A percentile compares a stretch with the other conserved stretches of the same genome.
phyloP scores from a whole-genome alignment of 176 grass and related monocot genomes.

The Aegilops tauschii region DNA sequence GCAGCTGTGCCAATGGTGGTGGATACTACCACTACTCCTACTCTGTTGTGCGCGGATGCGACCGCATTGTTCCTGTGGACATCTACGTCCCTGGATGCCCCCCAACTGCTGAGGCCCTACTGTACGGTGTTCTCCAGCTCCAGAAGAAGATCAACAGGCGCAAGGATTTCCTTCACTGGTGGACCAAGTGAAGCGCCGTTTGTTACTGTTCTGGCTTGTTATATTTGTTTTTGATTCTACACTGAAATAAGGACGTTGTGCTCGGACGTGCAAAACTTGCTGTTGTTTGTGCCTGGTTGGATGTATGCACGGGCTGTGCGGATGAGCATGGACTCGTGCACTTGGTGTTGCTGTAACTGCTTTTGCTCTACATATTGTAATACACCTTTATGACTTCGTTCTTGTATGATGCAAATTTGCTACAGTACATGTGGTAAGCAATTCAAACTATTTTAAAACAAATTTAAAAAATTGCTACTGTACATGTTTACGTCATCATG shows the following conservation, averaged over 20 bases:
- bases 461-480: too few species aligned
- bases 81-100: constrained; percentile 94
- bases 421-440: not conserved
- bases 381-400: not conserved
- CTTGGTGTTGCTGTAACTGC: not conserved
- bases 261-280: constrained; percentile 22
- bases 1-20: constrained; percentile 93
- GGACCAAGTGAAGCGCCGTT: constrained; percentile 67
- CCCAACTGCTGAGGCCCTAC: constrained; percentile 88
- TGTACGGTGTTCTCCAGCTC: constrained; percentile 95
- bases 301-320: constrained; percentile 5
- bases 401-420: too few species aligned
- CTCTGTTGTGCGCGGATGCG: constrained; percentile 92
- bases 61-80: constrained; percentile 92
- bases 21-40: constrained; percentile 98
- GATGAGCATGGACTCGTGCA: constrained; percentile 17
- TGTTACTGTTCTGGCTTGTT: constrained; percentile 7
- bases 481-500: not conserved
- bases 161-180: constrained; percentile 98
- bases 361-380: constrained; percentile 36
- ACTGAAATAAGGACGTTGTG: constrained; percentile 51
- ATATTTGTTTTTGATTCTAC: constrained; percentile 24
- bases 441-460: too few species aligned
- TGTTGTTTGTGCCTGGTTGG: constrained; percentile 27
- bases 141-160: constrained; percentile 98